Evolutionary conservation across 2,329 filamentous ascomycete genomes (phyloP), one percentile per base, ranked within the genome.

Genomic region (Rhexocercosporidium sp.): DNA sequence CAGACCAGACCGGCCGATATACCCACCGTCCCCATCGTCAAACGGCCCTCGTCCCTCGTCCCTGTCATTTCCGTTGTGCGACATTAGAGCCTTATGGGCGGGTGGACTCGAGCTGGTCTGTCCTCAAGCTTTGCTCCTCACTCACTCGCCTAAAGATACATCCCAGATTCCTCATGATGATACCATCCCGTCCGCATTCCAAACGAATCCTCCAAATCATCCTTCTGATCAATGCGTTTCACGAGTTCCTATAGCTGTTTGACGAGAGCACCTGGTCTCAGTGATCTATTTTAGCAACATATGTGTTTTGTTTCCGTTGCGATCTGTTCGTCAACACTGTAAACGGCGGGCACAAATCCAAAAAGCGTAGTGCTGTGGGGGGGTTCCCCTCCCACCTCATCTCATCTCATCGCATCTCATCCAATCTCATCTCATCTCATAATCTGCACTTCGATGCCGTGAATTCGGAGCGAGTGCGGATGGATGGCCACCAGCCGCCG

Each of bases 61-160:
- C 57, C 57, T 62, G 59, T 66, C 59, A 59, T 68, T 59, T 68
- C 53, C 37, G 37, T 62, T 37, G 59, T 68, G 66, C 41, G 66
- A 68, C 62, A 65, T 20, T 39, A 37, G 12, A 62, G 41, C 46
- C 54, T 41, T 57, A 57, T 41, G 54, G 54, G 29, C 22, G 51
- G 51, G 37, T 27, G 53, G 54, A 25, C 54, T 22, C 31, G 37
- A 39, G 34, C 53, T 57, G 31, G n/a, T n/a, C 44, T 47, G 22
- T 22, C 20, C n/a, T 47, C n/a, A n/a, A n/a, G n/a, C n/a, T n/a
- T n/a, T n/a, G n/a, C n/a, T n/a, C n/a, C n/a, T n/a, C n/a, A n/a
- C n/a, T n/a, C n/a, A n/a, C n/a, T n/a, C n/a, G n/a, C n/a, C n/a
- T n/a, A n/a, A 37, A 37, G 34, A 37, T 37, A 37, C 34, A 37